These are phyloP conservation scores for Aspergillus sclerotioniger DNA, from an alignment of 495 filamentous ascomycete species.

Conservation along the genomic window DNA sequence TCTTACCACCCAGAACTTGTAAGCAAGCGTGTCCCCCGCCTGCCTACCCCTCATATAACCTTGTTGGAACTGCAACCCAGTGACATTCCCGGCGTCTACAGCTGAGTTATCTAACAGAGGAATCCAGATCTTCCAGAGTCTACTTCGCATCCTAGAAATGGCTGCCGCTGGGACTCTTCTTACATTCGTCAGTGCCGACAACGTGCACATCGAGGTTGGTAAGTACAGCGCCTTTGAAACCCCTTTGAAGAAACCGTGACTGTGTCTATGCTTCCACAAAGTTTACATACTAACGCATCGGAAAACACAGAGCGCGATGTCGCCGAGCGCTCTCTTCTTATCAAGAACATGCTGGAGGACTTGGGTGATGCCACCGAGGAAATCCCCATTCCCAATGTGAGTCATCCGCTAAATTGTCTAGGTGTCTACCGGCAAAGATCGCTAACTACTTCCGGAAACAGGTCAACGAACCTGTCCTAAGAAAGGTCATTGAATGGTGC, in stretches of 20 bases:
- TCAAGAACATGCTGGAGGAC: conserved; percentile 98
- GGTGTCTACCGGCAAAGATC: not conserved
- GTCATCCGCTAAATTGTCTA: conserved; percentile 23
- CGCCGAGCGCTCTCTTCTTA: conserved; percentile 87
- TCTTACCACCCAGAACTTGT: not conserved
- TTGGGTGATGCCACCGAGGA: conserved; percentile 67
- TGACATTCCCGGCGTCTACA: not conserved
- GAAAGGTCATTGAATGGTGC: conserved; percentile 98
- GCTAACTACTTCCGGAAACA: conserved; percentile 29
- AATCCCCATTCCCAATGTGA: conserved; percentile 86
- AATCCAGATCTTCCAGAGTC: not conserved
- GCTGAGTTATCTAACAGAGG: not conserved
- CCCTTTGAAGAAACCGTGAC: not conserved
- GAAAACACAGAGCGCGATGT: conserved; percentile 66
- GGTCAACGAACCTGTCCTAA: conserved; percentile 91
- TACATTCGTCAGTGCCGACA: conserved; percentile 58
- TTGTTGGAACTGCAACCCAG: not conserved
- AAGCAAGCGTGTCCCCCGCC: not conserved
- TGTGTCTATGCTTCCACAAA: not conserved
- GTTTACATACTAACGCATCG: conserved; percentile 9
- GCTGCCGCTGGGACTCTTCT: conserved; percentile 28
- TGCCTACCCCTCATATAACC: conserved; percentile 8
- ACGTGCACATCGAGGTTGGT: conserved; percentile 55
- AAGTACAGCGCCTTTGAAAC: conserved; percentile 22
- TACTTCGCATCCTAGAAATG: not conserved